Percentiles rank a stretch among this genome's conserved stretches.
These are phyloP conservation scores for Ascocoryne sarcoides DNA, from an alignment of 2,329 filamentous ascomycete genomes.

Conservation along the genomic window DNA sequence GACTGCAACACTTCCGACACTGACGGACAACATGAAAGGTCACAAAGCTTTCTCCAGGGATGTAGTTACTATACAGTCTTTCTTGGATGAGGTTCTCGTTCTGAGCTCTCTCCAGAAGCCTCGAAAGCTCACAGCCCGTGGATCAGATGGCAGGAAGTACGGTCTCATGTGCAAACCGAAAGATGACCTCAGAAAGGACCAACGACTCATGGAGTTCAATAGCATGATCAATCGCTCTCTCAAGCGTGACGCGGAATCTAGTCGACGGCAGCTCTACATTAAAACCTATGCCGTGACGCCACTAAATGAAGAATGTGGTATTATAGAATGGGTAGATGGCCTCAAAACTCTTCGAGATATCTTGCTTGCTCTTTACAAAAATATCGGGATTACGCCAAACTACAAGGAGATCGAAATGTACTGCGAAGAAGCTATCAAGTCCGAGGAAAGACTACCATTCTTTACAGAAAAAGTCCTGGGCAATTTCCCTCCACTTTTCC, in stretches of 20 bases:
- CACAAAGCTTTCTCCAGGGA: conserved; percentile 86
- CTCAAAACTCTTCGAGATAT: conserved; percentile 92
- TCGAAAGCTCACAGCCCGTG: conserved; percentile 77
- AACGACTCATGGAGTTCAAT: conserved; percentile 98
- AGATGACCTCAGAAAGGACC: conserved; percentile 93
- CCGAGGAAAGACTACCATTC: conserved; percentile 52
- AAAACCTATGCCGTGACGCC: conserved; percentile 96
- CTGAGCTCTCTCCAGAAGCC: conserved; percentile 88
- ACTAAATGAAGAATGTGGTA: conserved; percentile 92
- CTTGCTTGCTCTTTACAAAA: conserved; percentile 66
- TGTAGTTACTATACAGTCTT: conserved; percentile 70
- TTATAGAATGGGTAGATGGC: conserved; percentile 98
- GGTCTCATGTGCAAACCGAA: conserved; percentile 95
- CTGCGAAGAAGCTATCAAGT: conserved; percentile 54
- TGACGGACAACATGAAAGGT: conserved; percentile 61
- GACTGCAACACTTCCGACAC: conserved; percentile 69
- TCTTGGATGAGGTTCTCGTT: conserved; percentile 82
- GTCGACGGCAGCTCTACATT: conserved; percentile 84
- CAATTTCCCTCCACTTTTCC: conserved; percentile 73
- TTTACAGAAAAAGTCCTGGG: conserved; percentile 60
- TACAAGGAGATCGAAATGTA: conserved; percentile 56
- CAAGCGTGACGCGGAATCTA: conserved; percentile 84
- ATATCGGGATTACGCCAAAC: conserved; percentile 61
- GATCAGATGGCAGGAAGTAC: conserved; percentile 82
- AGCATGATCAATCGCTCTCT: conserved; percentile 93